These are phyloP conservation scores for Talaromyces sp. DNA, from an alignment of 2,329 filamentous ascomycete species.

Conservation along the genomic window DNA sequence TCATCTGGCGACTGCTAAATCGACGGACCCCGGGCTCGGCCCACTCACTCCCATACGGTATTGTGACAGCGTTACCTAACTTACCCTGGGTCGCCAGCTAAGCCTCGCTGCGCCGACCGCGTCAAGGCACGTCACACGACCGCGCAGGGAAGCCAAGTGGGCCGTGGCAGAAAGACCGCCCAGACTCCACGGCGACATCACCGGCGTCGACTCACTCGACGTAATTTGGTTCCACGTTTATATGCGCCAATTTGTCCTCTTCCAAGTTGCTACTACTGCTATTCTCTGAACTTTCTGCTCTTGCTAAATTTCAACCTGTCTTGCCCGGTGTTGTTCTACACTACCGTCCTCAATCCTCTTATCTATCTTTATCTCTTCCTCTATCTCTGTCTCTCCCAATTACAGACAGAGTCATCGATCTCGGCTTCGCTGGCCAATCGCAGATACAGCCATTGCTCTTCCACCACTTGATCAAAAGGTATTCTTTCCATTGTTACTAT, in stretches of 20 bases:
- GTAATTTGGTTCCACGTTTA: background rate
- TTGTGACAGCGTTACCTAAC: slow-evolving; percentile 13
- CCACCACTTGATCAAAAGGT: background rate
- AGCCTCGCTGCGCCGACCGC: background rate
- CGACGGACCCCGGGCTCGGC: background rate
- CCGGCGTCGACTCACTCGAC: background rate
- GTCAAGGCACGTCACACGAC: slow-evolving; percentile 24
- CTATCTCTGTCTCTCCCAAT: background rate
- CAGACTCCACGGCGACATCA: background rate
- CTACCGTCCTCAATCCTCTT: background rate
- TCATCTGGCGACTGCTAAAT: background rate
- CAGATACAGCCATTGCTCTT: background rate
- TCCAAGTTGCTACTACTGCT: no score
- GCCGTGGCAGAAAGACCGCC: slow-evolving; percentile 11
- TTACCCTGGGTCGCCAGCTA: background rate
- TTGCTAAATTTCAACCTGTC: no score
- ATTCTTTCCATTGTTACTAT: background rate
- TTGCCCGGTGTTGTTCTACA: no score
- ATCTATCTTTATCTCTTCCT: background rate
- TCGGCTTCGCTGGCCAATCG: slow-evolving; percentile 6
- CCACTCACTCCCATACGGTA: slow-evolving; percentile 15
- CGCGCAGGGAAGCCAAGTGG: slow-evolving; percentile 19
- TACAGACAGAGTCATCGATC: background rate
- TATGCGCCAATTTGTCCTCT: background rate
- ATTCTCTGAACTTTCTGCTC: no score